Base-by-base conservation (phyloP, 768 basidiomycete species). In the Hortiboletus campestris region DNA sequence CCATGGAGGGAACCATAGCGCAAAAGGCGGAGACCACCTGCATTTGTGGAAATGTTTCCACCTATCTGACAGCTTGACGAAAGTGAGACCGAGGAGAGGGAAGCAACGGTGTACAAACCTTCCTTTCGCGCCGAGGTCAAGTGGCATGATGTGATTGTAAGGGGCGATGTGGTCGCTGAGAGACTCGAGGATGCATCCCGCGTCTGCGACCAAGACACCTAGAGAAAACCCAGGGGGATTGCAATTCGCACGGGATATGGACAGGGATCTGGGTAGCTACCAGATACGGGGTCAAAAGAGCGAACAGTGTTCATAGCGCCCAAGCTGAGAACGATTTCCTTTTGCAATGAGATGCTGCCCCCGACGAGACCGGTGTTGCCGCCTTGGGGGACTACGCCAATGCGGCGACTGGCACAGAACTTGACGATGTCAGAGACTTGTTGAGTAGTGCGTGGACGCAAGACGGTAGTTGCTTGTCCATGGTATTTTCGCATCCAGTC, bases 311-410 rank as follows among this genome's bases (percentile, higher is more conserved):
- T 85, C 84, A 99, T 84, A 66, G 89, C 93, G 20, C 85, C 77
- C 39, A 96, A 79, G 57, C 83, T 94, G 49, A 99, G 75, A 49
- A 99, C 80, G 58, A 98, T 72, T 72, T 99, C 97, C 68, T 95
- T 88, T 61, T 84, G 77, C 38, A 94, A 69, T 0, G 97, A 96
- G 12, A 96, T 89, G 58, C 94, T 86, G 36, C 97, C 97, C 53
- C 95, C 97, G 36, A 99, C 97, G 13, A 99, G 82, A 16, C 97
- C 97, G 0, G 97, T 99, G 75, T 99, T 99, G 44, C 97, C 97
- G 45, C 97, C 96, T 72, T 99, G 97, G 2, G 97, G 97, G 2
- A 97, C 94, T 51, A 98, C 82, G n/a, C 86, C 87, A 40, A 99
- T 89, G 51, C 82, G 80, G 53, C 84, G 80, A 51, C 86, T 78